Percentiles rank a stretch among this genome's conserved stretches.
phyloP scores from a whole-genome alignment of 202 grass and related monocot species.

The Dendrocalamus latiflorus region DNA sequence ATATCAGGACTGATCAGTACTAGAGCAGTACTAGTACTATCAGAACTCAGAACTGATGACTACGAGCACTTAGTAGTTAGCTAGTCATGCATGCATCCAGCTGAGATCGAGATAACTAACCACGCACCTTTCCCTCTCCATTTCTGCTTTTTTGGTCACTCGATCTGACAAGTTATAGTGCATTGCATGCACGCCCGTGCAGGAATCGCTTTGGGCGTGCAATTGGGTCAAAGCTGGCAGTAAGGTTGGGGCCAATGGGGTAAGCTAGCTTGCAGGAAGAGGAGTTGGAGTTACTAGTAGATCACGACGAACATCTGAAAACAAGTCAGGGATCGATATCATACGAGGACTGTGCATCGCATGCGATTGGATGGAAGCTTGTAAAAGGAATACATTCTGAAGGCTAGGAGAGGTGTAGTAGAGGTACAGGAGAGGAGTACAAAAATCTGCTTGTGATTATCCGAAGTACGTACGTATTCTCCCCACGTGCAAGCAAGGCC shows the following conservation, averaged over 20 bases:
- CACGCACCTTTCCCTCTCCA: neutral
- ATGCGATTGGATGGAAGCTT: neutral
- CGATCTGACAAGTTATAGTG: neutral
- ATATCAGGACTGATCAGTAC: no score
- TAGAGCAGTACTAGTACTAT: no score
- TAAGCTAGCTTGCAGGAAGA: slow-evolving; percentile 18
- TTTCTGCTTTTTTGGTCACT: neutral
- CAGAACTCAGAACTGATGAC: neutral
- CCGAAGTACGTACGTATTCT: neutral
- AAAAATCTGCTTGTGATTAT: slow-evolving; percentile 29
- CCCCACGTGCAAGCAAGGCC: slow-evolving; percentile 35
- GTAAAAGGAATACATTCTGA: neutral
- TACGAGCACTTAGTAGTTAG: neutral
- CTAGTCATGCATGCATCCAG: neutral
- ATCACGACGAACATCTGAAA: neutral
- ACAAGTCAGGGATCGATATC: neutral
- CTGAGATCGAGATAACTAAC: no score
- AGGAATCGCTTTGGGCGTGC: neutral
- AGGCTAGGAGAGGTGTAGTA: neutral
- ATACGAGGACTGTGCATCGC: neutral
- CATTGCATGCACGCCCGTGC: neutral
- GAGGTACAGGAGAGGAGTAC: neutral
- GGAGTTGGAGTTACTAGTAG: neutral
- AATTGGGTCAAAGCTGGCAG: no score
- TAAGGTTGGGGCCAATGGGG: slow-evolving; percentile 26